Percentiles rank a stretch among this genome's conserved stretches.
These are phyloP conservation scores for Podila epicladia DNA, from an alignment of 192 early-diverging fungal species.

Conservation along the genomic window DNA sequence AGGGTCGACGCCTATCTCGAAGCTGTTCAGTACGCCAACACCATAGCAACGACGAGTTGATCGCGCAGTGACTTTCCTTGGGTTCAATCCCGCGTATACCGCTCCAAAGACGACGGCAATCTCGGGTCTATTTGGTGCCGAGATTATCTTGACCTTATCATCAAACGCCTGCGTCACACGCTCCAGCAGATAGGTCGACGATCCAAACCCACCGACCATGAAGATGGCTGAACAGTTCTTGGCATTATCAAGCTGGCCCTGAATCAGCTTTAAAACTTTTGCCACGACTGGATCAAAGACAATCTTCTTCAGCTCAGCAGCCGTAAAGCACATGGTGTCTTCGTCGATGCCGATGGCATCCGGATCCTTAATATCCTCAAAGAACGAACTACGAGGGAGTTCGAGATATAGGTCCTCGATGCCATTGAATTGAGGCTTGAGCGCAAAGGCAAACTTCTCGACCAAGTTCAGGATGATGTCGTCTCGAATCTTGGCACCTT, in stretches of 20 bases:
- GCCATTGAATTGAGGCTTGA: slow-evolving; percentile 15
- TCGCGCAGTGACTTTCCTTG: slow-evolving; percentile 25
- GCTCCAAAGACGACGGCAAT: slow-evolving; percentile 61
- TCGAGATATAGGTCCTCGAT: neutral
- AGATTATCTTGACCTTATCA: slow-evolving; percentile 45
- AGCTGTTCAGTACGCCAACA: neutral
- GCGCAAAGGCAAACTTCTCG: slow-evolving; percentile 4
- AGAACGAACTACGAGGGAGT: slow-evolving; percentile 7
- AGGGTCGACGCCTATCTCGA: slow-evolving; percentile 15
- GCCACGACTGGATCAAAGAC: slow-evolving; percentile 15
- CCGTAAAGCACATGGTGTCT: slow-evolving; percentile 1
- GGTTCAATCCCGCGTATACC: slow-evolving; percentile 56
- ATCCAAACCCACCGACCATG: slow-evolving; percentile 60
- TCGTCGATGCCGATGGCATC: slow-evolving; percentile 12
- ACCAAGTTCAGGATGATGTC: slow-evolving; percentile 10
- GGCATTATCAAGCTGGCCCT: slow-evolving; percentile 13
- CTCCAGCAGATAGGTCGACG: slow-evolving; percentile 55
- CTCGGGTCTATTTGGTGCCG: slow-evolving; percentile 42
- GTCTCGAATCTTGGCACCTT: slow-evolving; percentile 24
- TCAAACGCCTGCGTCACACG: slow-evolving; percentile 50
- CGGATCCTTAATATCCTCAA: neutral
- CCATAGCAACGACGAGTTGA: slow-evolving; percentile 30
- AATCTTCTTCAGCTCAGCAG: slow-evolving; percentile 1
- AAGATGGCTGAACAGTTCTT: slow-evolving; percentile 44
- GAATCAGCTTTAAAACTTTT: slow-evolving; percentile 11